These are phyloP conservation scores for Nitzschia palea DNA, from an alignment of 108 stramenopile species.

Conservation along the genomic window DNA sequence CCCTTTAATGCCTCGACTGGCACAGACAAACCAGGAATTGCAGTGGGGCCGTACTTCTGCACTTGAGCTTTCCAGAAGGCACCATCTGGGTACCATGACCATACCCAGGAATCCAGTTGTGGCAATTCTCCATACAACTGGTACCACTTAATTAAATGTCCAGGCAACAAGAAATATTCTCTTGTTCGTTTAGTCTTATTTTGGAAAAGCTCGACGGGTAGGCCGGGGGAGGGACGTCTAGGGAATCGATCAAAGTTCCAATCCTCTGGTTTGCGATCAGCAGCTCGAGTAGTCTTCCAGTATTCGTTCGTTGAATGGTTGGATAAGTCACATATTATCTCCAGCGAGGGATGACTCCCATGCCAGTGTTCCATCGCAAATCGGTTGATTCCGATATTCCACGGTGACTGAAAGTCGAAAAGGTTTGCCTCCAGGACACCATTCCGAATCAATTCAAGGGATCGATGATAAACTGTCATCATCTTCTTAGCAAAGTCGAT, in stretches of 20 bases:
- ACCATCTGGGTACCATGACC: background rate
- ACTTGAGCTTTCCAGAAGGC: background rate
- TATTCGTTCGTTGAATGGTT: background rate
- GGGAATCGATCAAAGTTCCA: background rate
- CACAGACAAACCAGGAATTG: too few species aligned
- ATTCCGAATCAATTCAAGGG: background rate
- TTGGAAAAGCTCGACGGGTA: background rate
- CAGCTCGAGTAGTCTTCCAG: background rate
- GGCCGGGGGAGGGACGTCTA: background rate
- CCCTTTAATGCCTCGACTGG: too few species aligned
- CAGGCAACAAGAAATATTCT: slow-evolving; percentile 10
- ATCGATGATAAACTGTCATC: background rate
- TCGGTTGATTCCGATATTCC: background rate
- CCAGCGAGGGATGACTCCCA: slow-evolving; percentile 1
- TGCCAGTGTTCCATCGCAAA: slow-evolving; percentile 1
- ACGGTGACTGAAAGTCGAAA: background rate
- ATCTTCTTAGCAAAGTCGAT: background rate
- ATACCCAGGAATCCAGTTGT: background rate
- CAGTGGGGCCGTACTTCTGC: background rate
- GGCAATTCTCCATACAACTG: background rate
- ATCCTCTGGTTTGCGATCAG: background rate
- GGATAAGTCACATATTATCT: background rate
- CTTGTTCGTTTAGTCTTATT: background rate
- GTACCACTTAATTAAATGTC: background rate
- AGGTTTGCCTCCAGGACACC: background rate